Conservation (phyloP, 345 rosid species). For the Euphorbia lathyris region DNA sequence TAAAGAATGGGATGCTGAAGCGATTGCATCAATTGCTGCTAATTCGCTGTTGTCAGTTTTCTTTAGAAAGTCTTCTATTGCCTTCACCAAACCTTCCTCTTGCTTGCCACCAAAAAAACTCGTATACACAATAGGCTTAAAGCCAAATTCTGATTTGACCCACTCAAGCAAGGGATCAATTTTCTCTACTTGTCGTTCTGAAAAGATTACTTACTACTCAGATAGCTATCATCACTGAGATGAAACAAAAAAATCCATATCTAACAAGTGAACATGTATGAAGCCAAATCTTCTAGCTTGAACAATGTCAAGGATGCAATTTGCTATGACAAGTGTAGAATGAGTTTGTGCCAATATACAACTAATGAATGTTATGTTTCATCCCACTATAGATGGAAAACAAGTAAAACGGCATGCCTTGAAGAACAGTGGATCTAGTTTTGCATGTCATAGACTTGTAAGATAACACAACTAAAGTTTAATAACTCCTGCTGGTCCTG, state of each 20-base stretch:
- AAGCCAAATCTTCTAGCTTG: neutral
- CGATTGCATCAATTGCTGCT: conserved; percentile 86
- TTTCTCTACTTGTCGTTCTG: conserved; percentile 75
- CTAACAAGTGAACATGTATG: neutral
- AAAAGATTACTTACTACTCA: conserved; percentile 15
- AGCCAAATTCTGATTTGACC: conserved; percentile 79
- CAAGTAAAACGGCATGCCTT: neutral
- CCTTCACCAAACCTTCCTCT: conserved; percentile 69
- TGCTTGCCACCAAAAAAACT: conserved; percentile 88
- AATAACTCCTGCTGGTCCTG: neutral
- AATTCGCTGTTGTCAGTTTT: conserved; percentile 71
- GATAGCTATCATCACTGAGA: neutral
- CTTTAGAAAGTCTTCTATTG: conserved; percentile 58
- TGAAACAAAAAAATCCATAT: conserved; percentile 1
- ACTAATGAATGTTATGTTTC: neutral
- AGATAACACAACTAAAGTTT: neutral
- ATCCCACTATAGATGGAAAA: neutral
- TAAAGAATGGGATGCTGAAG: conserved; percentile 79
- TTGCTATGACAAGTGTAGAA: neutral
- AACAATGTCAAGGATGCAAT: conserved; percentile 9
- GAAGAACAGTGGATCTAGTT: neutral
- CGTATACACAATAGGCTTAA: conserved; percentile 66
- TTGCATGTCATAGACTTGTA: neutral
- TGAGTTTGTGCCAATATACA: neutral
- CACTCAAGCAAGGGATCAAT: conserved; percentile 84